phyloP scores from a whole-genome alignment of 441 rosid species.

The Brassica balearica region DNA sequence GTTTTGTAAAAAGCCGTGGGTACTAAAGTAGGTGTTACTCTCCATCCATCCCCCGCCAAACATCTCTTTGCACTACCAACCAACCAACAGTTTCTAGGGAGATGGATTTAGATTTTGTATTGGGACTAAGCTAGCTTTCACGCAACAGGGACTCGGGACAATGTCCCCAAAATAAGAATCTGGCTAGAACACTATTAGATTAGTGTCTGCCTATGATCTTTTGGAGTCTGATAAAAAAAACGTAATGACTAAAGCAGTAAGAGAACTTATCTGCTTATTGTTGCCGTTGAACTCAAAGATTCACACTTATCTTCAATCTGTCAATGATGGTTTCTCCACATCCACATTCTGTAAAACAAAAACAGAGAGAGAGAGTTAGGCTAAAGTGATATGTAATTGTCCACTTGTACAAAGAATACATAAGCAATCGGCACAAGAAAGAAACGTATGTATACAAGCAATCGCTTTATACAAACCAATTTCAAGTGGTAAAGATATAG shows the following conservation, averaged over 20 bases:
- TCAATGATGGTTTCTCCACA: not conserved
- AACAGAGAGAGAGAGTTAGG: not conserved
- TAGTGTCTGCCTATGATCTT: not conserved
- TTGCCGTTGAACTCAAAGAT: not conserved
- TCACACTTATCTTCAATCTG: not conserved
- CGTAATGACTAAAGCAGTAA: not conserved
- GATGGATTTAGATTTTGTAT: not conserved
- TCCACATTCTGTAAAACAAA: not conserved
- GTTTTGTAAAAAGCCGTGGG: not conserved
- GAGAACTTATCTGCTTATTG: not conserved
- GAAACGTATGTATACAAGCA: not conserved
- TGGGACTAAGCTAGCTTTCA: not conserved
- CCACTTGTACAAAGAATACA: not conserved
- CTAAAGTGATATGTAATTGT: not conserved
- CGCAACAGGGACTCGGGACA: not conserved
- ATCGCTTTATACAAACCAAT: not conserved
- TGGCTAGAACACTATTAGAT: not conserved
- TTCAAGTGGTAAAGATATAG: not conserved
- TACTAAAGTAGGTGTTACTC: not conserved
- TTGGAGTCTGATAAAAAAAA: not conserved
- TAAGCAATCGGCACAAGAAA: not conserved
- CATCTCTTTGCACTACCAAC: not conserved
- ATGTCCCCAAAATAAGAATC: constrained; percentile 3
- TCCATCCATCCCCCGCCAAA: not conserved
- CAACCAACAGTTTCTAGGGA: not conserved